Conservation (phyloP, 116 monocot species). For the Iris pallida region DNA sequence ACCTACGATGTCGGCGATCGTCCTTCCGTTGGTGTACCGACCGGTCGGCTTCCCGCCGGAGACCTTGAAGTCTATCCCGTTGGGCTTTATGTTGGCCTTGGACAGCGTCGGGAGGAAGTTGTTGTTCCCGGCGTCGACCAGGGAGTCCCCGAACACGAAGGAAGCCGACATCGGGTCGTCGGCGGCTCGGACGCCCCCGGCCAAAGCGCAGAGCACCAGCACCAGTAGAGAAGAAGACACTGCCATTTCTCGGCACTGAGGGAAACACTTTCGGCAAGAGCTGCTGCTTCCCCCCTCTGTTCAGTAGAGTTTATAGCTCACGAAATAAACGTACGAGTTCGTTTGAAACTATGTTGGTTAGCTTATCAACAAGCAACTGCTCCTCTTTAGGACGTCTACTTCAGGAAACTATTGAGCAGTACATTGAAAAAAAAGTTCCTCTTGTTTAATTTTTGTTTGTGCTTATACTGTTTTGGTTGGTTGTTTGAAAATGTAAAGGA, state of each 20-base stretch:
- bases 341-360: too few relatives aligned
- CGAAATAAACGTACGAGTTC: not conserved
- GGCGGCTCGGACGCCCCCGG: not conserved
- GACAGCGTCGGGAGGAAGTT: slow-evolving; percentile 48
- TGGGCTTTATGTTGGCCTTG: slow-evolving; percentile 52
- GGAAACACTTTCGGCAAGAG: too few relatives aligned
- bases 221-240: not conserved
- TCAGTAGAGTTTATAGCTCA: not conserved
- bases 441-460: too few relatives aligned
- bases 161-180: slow-evolving; percentile 9
- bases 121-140: slow-evolving; percentile 61
- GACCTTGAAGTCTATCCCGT: slow-evolving; percentile 61
- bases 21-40: slow-evolving; percentile 65
- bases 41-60: slow-evolving; percentile 63
- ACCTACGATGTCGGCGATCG: slow-evolving; percentile 72
- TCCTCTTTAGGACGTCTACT: too few relatives aligned
- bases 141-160: slow-evolving; percentile 51
- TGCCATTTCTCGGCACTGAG: not conserved
- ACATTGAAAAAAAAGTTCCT: too few relatives aligned
- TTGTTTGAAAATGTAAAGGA: too few relatives aligned
- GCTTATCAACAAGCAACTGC: too few relatives aligned
- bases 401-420: too few relatives aligned
- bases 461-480: too few relatives aligned
- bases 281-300: not conserved
- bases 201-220: not conserved